Evolutionary conservation across 1,139 yeast genomes (phyloP).

Genomic region (Oligophagozyma castellii): DNA sequence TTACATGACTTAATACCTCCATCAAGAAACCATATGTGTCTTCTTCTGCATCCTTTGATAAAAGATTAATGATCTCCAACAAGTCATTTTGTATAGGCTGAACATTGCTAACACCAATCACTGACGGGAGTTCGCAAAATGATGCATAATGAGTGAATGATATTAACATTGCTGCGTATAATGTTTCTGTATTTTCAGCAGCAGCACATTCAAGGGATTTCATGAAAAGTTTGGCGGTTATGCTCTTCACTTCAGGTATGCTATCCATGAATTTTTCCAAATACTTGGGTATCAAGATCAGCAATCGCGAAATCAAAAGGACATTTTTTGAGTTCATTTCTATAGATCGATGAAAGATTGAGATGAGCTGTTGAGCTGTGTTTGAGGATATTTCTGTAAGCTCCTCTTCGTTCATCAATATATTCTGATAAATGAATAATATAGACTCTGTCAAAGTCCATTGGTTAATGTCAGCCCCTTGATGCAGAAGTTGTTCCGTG

Average conservation of each 20-base stretch:
- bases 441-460: slow-evolving; percentile 27
- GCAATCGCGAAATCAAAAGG: slow-evolving; percentile 31
- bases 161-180: slow-evolving; percentile 37
- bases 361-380: slow-evolving; percentile 1
- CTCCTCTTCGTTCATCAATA: slow-evolving; percentile 13
- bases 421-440: slow-evolving; percentile 18
- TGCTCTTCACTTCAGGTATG: slow-evolving; percentile 25
- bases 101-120: slow-evolving; percentile 13
- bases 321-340: slow-evolving; percentile 2
- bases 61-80: slow-evolving; percentile 28
- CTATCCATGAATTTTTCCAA: slow-evolving; percentile 35
- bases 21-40: slow-evolving; percentile 67
- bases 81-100: slow-evolving; percentile 26
- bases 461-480: too few relatives aligned
- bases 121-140: slow-evolving; percentile 29
- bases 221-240: slow-evolving; percentile 30
- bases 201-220: slow-evolving; percentile 26
- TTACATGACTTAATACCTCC: slow-evolving; percentile 46
- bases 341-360: not conserved
- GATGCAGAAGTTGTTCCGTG: slow-evolving; percentile 13
- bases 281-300: slow-evolving; percentile 41
- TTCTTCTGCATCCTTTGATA: slow-evolving; percentile 59
- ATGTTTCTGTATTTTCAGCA: slow-evolving; percentile 16
- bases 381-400: slow-evolving; percentile 1
- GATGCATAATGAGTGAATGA: slow-evolving; percentile 42